Evolutionary conservation across 192 early-diverging fungal species (phyloP), one percentile per base, ranked within the genome.

Genomic region (Rhizoclosmatium sp.): DNA sequence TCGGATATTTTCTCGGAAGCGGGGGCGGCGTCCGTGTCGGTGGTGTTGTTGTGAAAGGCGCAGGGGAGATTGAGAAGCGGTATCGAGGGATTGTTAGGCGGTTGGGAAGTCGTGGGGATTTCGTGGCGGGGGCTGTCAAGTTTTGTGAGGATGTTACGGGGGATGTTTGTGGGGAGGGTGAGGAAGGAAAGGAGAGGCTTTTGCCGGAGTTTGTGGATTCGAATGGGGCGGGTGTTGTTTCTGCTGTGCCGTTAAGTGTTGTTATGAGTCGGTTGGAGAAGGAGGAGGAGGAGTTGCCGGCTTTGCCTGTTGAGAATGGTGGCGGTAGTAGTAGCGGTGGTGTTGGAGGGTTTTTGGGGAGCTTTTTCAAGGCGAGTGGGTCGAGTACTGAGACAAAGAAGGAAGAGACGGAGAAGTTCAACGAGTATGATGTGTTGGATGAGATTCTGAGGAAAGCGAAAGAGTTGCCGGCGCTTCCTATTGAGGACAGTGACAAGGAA

Each of bases 361-460:
- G 12, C 14, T 58, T 58, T 58, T 58, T 31, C 31, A 31, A 31
- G 21, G 56, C 56, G 14, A 58, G 21, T 58, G 65, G 14, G 65
- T 14, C 41, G 12, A 40, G 23, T n/a, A n/a, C 41, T 16, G 47
- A 70, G 69, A 19, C 69, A 19, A 42, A 39, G 47, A 59, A 39
- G 71, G 54, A 56, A 44, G 54, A 73, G 71, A 40, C 16, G 71
- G 61, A 61, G 49, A 56, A 60, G 51, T 21, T 40, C 60, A 61
- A 80, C 31, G 21, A 51, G 21, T 70, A 79, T 46, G 62, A 62
- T 40, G 59, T 79, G 3, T 41, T 76, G 19, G 68, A 78, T 9
- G 14, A 79, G 48, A 64, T 78, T 48, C 21, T 78, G 67, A 45
- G 12, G 59, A 59, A 59, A 7, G 59, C 59, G 14, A 75, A 62